Conservation (phyloP, 192 early-diverging fungal species). For the Geranomyces variabilis region DNA sequence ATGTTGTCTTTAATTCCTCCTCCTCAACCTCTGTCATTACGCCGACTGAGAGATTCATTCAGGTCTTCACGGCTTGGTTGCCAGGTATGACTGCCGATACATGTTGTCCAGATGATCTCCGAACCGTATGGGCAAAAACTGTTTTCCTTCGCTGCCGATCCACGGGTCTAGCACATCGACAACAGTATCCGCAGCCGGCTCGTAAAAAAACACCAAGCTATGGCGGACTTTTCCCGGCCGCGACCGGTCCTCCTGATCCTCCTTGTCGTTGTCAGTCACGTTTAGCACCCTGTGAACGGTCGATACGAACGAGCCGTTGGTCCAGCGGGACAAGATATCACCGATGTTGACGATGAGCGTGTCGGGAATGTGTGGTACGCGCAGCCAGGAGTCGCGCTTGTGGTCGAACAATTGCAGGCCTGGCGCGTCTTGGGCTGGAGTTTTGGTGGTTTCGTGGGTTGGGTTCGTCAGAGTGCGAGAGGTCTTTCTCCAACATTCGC, state of each 20-base stretch:
- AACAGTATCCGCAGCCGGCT: constrained; percentile 53
- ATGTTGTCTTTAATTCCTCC: too few species aligned
- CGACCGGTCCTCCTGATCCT: too few species aligned
- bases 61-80: too few species aligned
- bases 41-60: too few species aligned
- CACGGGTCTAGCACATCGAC: constrained; percentile 46
- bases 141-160: constrained; percentile 9
- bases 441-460: too few species aligned
- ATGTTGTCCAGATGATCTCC: constrained; percentile 10
- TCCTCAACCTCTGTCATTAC: too few species aligned
- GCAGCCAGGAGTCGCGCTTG: constrained; percentile 47
- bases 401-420: constrained; percentile 54
- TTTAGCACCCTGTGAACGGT: constrained; percentile 59
- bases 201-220: constrained; percentile 45
- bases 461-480: too few species aligned
- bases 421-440: constrained; percentile 38
- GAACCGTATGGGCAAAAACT: not conserved
- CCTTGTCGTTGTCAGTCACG: constrained; percentile 36
- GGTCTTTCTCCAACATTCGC: too few species aligned
- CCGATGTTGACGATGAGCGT: constrained; percentile 60
- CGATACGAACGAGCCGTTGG: constrained; percentile 50
- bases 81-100: too few species aligned
- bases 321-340: constrained; percentile 57
- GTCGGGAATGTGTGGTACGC: constrained; percentile 53
- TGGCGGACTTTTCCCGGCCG: not conserved